A percentile compares a stretch with the other conserved stretches of the same genome.
These are phyloP conservation scores for Fagus sylvatica DNA, from an alignment of 306 rosid species.

Conservation along the genomic window DNA sequence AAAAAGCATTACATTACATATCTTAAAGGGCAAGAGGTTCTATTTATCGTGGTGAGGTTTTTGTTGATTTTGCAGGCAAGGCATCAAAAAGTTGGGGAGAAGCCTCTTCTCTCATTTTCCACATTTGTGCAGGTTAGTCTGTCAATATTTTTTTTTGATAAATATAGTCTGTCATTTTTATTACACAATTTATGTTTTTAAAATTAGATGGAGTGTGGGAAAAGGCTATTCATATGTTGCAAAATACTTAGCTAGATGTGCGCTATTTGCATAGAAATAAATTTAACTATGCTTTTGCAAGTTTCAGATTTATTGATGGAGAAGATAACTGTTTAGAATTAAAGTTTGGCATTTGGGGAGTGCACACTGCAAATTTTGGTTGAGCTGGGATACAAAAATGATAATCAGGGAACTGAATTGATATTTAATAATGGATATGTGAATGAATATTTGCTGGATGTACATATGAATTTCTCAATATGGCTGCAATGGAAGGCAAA, in stretches of 20 bases:
- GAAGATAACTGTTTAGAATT: neutral
- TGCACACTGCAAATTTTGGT: neutral
- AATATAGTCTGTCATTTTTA: neutral
- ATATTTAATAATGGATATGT: neutral
- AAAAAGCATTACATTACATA: neutral
- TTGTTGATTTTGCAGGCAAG: constrained; percentile 80
- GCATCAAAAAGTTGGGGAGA: constrained; percentile 96
- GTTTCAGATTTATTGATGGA: constrained; percentile 2
- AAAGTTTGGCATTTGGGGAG: neutral
- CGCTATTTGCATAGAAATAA: neutral
- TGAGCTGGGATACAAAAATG: neutral
- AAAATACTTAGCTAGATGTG: neutral
- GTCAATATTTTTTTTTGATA: neutral
- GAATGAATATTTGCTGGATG: neutral
- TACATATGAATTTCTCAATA: neutral
- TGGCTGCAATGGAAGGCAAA: neutral
- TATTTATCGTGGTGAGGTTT: constrained; percentile 23
- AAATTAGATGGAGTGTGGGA: constrained; percentile 7
- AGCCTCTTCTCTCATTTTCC: constrained; percentile 91
- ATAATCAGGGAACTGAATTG: neutral
- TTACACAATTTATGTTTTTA: constrained; percentile 12
- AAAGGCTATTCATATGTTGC: neutral
- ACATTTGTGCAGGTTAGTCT: constrained; percentile 70
- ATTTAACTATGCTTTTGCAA: neutral
- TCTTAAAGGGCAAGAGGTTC: neutral